Percentiles rank a stretch among this genome's conserved stretches.
phyloP scores from a whole-genome alignment of 352 stramenopile genomes.

The Phytophthora parvispora region DNA sequence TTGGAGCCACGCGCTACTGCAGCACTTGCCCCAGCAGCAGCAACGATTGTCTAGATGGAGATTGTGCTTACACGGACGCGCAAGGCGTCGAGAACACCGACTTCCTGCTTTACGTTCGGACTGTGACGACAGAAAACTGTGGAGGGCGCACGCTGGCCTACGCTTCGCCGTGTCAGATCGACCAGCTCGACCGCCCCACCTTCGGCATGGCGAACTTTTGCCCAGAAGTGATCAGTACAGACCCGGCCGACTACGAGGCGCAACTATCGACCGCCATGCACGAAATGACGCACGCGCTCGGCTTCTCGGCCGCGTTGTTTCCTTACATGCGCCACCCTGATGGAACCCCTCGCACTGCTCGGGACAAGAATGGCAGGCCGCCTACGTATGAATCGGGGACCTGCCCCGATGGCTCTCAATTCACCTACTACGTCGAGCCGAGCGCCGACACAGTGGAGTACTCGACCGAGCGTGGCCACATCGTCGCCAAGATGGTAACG shows the following conservation, averaged over 20 bases:
- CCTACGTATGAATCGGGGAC: constrained; percentile 31
- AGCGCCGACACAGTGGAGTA: constrained; percentile 61
- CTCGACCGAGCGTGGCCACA: constrained; percentile 59
- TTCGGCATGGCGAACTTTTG: constrained; percentile 91
- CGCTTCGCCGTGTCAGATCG: constrained; percentile 83
- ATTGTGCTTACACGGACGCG: constrained; percentile 46
- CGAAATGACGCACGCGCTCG: constrained; percentile 85
- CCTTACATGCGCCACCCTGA: constrained; percentile 77
- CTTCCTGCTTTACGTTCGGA: constrained; percentile 81
- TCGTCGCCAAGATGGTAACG: constrained; percentile 77
- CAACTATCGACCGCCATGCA: constrained; percentile 82
- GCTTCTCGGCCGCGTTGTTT: constrained; percentile 84
- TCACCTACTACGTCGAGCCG: constrained; percentile 47
- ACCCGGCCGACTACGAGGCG: constrained; percentile 62
- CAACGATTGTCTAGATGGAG: constrained; percentile 46
- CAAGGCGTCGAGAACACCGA: constrained; percentile 60
- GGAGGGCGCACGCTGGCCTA: constrained; percentile 68
- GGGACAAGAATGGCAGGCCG: constrained; percentile 52
- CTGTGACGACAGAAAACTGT: constrained; percentile 62
- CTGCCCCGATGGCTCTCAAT: constrained; percentile 64
- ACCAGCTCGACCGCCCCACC: constrained; percentile 85
- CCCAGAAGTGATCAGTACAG: constrained; percentile 65
- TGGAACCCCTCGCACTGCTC: constrained; percentile 73
- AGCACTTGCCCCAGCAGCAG: constrained; percentile 46
- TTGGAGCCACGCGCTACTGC: constrained; percentile 60